Percentiles rank a stretch among this genome's conserved stretches.
These are phyloP conservation scores for Hordeum marinum DNA, from an alignment of 176 grass and related monocot genomes.

Conservation along the genomic window DNA sequence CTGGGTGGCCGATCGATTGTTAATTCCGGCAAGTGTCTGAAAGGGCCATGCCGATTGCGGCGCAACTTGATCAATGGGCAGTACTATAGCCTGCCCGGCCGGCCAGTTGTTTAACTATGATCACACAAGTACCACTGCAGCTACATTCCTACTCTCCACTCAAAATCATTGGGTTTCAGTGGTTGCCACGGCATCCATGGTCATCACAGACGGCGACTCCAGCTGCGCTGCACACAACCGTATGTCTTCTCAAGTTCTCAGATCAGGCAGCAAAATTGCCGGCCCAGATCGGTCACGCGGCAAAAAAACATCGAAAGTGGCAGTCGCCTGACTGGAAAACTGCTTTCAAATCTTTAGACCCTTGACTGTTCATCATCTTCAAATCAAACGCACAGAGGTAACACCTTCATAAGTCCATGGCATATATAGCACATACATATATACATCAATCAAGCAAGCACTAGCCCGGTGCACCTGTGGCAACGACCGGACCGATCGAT, in stretches of 20 bases:
- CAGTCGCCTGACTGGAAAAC: conserved; percentile 12
- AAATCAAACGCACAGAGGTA: neutral
- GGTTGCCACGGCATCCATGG: conserved; percentile 33
- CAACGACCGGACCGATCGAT: neutral
- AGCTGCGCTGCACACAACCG: neutral
- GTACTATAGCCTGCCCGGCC: neutral
- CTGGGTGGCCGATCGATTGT: conserved; percentile 18
- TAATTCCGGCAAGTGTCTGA: conserved; percentile 9
- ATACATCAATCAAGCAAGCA: neutral
- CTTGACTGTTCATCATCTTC: conserved; percentile 3
- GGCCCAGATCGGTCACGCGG: neutral
- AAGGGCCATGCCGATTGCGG: conserved; percentile 21
- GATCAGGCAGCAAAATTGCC: neutral
- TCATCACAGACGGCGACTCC: neutral
- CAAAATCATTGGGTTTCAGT: conserved; percentile 24
- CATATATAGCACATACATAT: no score
- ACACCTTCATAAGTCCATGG: neutral
- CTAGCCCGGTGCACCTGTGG: neutral
- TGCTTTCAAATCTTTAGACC: conserved; percentile 38
- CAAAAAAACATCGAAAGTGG: neutral
- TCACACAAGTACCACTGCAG: neutral
- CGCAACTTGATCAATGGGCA: neutral
- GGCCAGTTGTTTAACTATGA: neutral
- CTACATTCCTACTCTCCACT: conserved; percentile 21
- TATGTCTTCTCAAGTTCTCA: neutral